These are phyloP conservation scores for Apiospora rasikravindrae DNA, from an alignment of 2,329 filamentous ascomycete species.

Conservation along the genomic window DNA sequence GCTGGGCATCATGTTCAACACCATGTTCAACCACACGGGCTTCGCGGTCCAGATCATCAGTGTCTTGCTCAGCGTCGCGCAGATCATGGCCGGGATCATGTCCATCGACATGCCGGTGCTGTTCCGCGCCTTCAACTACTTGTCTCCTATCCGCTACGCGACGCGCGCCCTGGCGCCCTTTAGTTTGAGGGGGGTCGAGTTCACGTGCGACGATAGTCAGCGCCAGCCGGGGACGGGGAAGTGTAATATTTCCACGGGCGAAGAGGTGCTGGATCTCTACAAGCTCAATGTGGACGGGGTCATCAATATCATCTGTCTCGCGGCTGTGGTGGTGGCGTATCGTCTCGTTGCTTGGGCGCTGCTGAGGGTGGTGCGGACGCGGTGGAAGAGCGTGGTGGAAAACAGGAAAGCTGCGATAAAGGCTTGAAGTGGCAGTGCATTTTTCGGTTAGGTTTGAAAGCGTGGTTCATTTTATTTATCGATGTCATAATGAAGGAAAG, in stretches of 20 bases:
- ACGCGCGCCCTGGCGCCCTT: slow-evolving; percentile 71
- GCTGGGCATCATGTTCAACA: slow-evolving; percentile 81
- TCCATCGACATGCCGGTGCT: slow-evolving; percentile 71
- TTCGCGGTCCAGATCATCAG: slow-evolving; percentile 78
- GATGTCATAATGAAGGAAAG: neutral
- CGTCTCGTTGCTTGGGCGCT: slow-evolving; percentile 66
- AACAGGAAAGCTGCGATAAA: slow-evolving; percentile 23
- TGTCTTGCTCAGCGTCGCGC: slow-evolving; percentile 71
- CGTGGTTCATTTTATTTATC: no score
- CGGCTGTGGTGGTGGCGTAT: slow-evolving; percentile 68
- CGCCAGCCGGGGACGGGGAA: slow-evolving; percentile 57
- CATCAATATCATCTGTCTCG: slow-evolving; percentile 67
- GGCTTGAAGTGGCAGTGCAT: neutral
- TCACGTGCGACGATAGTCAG: slow-evolving; percentile 68
- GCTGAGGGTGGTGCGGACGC: slow-evolving; percentile 58
- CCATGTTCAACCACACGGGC: slow-evolving; percentile 73
- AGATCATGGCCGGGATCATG: slow-evolving; percentile 73
- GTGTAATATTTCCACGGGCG: slow-evolving; percentile 70
- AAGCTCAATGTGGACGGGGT: slow-evolving; percentile 63
- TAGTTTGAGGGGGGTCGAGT: slow-evolving; percentile 63
- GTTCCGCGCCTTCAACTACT: slow-evolving; percentile 71
- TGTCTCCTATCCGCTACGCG: slow-evolving; percentile 73
- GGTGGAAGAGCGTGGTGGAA: slow-evolving; percentile 49
- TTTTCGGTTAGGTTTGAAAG: no score
- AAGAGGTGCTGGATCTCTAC: slow-evolving; percentile 72